These are phyloP conservation scores for Cercophora samala DNA, from an alignment of 495 filamentous ascomycete species.

Conservation along the genomic window DNA sequence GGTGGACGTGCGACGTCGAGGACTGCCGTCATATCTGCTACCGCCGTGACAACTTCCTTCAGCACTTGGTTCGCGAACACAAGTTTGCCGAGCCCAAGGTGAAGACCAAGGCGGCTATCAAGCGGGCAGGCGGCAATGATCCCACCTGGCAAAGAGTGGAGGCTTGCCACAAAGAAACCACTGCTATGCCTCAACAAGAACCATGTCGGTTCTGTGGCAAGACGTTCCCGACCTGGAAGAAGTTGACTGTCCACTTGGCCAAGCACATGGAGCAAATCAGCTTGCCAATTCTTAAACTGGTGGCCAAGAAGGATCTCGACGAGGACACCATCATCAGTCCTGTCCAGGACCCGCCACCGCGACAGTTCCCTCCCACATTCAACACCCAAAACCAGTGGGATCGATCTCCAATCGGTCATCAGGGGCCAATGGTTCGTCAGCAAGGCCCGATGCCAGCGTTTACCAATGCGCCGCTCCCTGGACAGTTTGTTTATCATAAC, in stretches of 20 bases:
- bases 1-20: constrained; percentile 80
- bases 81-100: constrained; percentile 77
- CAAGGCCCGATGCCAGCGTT: constrained; percentile 23
- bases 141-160: constrained; percentile 76
- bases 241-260: constrained; percentile 89
- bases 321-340: constrained; percentile 62
- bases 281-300: constrained; percentile 76
- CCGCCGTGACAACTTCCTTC: constrained; percentile 92
- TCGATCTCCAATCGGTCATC: constrained; percentile 10
- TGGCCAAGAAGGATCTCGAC: constrained; percentile 56
- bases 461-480: background rate
- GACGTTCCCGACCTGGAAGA: constrained; percentile 83
- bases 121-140: constrained; percentile 53
- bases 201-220: constrained; percentile 89
- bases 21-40: constrained; percentile 85
- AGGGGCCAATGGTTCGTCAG: constrained; percentile 14
- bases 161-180: constrained; percentile 68
- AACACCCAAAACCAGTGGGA: constrained; percentile 30
- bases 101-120: constrained; percentile 56
- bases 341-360: constrained; percentile 52
- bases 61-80: constrained; percentile 92
- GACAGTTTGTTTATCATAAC: constrained; percentile 8
- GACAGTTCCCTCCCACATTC: constrained; percentile 36
- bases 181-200: constrained; percentile 66
- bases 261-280: constrained; percentile 96